phyloP scores from a whole-genome alignment of 805 yeast species.

The Starmerella stigmatis region DNA sequence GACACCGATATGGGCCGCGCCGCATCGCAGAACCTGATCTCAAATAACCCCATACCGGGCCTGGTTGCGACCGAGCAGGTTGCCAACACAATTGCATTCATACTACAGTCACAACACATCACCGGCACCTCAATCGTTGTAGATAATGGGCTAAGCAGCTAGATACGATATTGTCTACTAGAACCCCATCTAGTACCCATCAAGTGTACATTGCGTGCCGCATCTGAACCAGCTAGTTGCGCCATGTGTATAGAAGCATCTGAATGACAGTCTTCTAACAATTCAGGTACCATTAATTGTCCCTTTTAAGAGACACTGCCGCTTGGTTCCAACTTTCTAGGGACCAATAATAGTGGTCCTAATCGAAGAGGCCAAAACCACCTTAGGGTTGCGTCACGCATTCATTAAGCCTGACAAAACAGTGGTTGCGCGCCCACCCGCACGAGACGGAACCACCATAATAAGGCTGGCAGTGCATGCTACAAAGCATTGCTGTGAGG shows the following conservation, averaged over 20 bases:
- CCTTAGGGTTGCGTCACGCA: neutral
- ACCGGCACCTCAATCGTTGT: conserved; percentile 21
- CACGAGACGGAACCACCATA: neutral
- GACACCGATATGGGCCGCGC: conserved; percentile 50
- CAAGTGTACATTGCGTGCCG: too few species aligned
- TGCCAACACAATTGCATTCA: conserved; percentile 21
- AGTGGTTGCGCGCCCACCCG: neutral
- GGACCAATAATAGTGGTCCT: too few species aligned
- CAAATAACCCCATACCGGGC: conserved; percentile 15
- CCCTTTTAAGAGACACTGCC: too few species aligned
- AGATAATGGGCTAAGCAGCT: conserved; percentile 20
- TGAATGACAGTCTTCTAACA: too few species aligned
- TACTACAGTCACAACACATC: conserved; percentile 12
- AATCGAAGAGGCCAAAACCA: too few species aligned
- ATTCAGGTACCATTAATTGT: too few species aligned
- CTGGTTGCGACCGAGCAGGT: conserved; percentile 16
- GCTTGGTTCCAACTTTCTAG: too few species aligned
- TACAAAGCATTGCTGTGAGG: neutral
- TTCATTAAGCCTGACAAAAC: too few species aligned
- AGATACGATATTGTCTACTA: too few species aligned
- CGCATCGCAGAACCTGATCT: conserved; percentile 9
- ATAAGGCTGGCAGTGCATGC: conserved; percentile 1
- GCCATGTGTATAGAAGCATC: too few species aligned
- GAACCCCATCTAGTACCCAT: too few species aligned
- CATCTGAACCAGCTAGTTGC: too few species aligned